phyloP scores from a whole-genome alignment of 176 grass and related monocot species.

The Stipa capillata region DNA sequence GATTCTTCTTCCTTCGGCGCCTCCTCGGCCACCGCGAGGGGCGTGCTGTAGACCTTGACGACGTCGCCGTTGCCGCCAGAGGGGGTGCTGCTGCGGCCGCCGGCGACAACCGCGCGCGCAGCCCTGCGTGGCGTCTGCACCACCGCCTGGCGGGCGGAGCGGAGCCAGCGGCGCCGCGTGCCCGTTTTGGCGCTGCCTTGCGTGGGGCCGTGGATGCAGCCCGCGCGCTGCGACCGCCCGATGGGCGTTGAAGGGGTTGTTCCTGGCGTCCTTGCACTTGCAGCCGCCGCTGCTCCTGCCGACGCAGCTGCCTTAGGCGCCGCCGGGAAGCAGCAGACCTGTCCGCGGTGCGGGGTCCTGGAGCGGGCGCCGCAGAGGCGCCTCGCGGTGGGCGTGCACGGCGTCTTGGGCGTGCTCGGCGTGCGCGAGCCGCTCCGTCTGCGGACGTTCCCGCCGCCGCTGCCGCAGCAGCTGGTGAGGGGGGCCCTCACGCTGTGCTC shows the following conservation, averaged over 20 bases:
- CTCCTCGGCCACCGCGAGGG: neutral
- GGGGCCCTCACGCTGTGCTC: constrained; percentile 25
- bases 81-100: neutral
- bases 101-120: neutral
- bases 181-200: constrained; percentile 19
- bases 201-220: constrained; percentile 21
- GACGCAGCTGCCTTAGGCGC: neutral
- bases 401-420: constrained; percentile 39
- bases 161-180: constrained; percentile 35
- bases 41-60: constrained; percentile 36
- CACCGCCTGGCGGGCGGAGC: constrained; percentile 17
- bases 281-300: neutral
- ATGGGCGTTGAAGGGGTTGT: constrained; percentile 39
- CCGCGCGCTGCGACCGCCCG: constrained; percentile 13
- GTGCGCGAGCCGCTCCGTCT: constrained; percentile 10
- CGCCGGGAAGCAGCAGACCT: constrained; percentile 19
- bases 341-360: constrained; percentile 23
- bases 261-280: neutral
- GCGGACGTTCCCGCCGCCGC: neutral
- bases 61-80: neutral
- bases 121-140: constrained; percentile 19
- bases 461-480: constrained; percentile 38
- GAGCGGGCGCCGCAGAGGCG: constrained; percentile 44
- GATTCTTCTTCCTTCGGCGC: constrained; percentile 12
- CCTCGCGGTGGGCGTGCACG: constrained; percentile 36